Percentiles rank a stretch among this genome's conserved stretches.
Conservation (phyloP, 73 alveolate genomes). For the Breviolum minutum region DNA sequence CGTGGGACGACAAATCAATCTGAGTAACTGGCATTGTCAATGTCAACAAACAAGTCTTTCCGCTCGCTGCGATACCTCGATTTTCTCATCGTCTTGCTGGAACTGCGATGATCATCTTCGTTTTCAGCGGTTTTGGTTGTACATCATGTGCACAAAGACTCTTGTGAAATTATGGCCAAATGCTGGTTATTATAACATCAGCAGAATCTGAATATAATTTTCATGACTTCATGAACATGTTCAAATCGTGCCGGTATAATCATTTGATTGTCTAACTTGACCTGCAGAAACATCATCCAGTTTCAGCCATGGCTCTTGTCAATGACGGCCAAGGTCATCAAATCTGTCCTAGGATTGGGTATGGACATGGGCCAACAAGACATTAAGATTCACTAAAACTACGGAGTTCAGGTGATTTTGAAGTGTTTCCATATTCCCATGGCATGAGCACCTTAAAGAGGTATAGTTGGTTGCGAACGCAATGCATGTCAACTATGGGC, state of each 20-base stretch:
- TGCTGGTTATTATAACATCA: not conserved
- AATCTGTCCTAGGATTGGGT: conserved; percentile 20
- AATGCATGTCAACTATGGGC: not conserved
- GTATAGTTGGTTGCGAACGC: no score
- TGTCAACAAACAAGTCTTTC: conserved; percentile 57
- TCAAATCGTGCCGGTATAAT: not conserved
- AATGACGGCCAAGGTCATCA: conserved; percentile 78
- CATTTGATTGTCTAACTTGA: not conserved
- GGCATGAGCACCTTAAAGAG: not conserved
- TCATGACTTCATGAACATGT: not conserved
- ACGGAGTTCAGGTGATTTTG: not conserved
- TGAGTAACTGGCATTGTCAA: conserved; percentile 33
- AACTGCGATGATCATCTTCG: no score
- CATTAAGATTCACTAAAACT: not conserved
- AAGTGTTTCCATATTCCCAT: not conserved
- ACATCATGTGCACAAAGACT: no score
- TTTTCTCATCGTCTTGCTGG: no score
- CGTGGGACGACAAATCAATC: not conserved
- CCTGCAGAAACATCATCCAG: not conserved
- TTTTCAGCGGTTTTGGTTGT: no score
- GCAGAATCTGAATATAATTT: not conserved
- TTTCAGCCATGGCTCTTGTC: not conserved
- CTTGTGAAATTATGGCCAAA: not conserved
- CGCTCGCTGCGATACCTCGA: conserved; percentile 67
- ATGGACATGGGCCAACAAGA: not conserved